These are phyloP conservation scores for Phytophthora colocasiae DNA, from an alignment of 352 stramenopile genomes.

Conservation along the genomic window DNA sequence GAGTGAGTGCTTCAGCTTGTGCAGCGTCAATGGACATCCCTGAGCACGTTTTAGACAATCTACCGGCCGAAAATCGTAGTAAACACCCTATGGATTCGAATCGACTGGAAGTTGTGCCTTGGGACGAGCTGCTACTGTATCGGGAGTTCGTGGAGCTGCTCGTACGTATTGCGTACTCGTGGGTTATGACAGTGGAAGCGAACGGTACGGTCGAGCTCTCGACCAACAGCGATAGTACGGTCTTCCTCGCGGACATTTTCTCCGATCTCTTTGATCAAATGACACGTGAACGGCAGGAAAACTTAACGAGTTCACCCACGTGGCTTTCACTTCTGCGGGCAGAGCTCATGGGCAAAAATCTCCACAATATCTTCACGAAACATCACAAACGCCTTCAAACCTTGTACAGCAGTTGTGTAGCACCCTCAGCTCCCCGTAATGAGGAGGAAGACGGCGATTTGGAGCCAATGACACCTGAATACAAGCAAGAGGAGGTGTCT, in stretches of 20 bases:
- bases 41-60: constrained; percentile 17
- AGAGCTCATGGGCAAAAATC: constrained; percentile 50
- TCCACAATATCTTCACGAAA: constrained; percentile 51
- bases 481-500: constrained; percentile 19
- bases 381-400: constrained; percentile 43
- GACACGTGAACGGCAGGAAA: constrained; percentile 36
- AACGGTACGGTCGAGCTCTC: constrained; percentile 19
- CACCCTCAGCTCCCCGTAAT: constrained; percentile 18
- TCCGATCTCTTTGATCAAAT: constrained; percentile 54
- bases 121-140: constrained; percentile 54
- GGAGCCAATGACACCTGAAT: no score
- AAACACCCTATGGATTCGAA: constrained; percentile 27
- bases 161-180: constrained; percentile 54
- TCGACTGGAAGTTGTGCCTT: constrained; percentile 41
- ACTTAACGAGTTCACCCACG: constrained; percentile 9
- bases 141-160: constrained; percentile 77
- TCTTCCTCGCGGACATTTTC: constrained; percentile 50
- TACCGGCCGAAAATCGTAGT: constrained; percentile 30
- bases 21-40: constrained; percentile 22
- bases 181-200: constrained; percentile 24
- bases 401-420: constrained; percentile 39
- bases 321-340: constrained; percentile 34
- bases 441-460: neutral
- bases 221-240: constrained; percentile 9
- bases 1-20: constrained; percentile 30